Evolutionary conservation across 1,139 yeast species (phyloP).

Genomic region (Suhomyces taliae): DNA sequence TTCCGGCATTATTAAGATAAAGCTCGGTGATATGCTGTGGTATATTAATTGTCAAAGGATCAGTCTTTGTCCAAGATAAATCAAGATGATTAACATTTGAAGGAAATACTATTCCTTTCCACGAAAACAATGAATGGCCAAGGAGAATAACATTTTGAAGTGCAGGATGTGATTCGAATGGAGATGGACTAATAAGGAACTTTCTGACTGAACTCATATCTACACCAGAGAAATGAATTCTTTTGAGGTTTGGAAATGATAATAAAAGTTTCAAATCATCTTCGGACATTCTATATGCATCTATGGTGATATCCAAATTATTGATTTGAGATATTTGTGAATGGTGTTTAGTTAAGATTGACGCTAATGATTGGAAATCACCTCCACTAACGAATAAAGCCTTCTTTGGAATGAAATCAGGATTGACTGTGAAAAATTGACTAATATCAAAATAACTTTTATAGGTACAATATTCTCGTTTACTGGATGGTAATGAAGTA

Average conservation of each 20-base stretch:
- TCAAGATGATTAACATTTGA: constrained; percentile 28
- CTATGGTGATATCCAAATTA: constrained; percentile 29
- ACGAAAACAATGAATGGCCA: constrained; percentile 33
- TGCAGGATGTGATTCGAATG: constrained; percentile 10
- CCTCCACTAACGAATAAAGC: constrained; percentile 33
- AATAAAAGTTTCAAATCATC: constrained; percentile 26
- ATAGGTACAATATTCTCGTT: constrained; percentile 26
- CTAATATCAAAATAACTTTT: constrained; percentile 32
- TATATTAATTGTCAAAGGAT: constrained; percentile 17
- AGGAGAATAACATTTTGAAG: constrained; percentile 30
- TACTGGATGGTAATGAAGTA: constrained; percentile 16
- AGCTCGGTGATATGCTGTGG: constrained; percentile 24
- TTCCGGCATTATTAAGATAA: constrained; percentile 34
- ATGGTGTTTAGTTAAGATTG: constrained; percentile 22
- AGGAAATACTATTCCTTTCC: constrained; percentile 27
- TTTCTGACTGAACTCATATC: constrained; percentile 17
- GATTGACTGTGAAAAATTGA: constrained; percentile 29
- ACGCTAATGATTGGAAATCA: constrained; percentile 31
- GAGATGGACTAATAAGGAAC: constrained; percentile 3
- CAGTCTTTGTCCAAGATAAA: constrained; percentile 34
- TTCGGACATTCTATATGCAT: constrained; percentile 22
- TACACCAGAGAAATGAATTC: constrained; percentile 31
- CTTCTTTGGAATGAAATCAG: constrained; percentile 29
- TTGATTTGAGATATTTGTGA: constrained; percentile 17
- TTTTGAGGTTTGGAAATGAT: constrained; percentile 27